phyloP scores from a whole-genome alignment of 2,329 filamentous ascomycete species.

The Purpureocillium takamizusanense region DNA sequence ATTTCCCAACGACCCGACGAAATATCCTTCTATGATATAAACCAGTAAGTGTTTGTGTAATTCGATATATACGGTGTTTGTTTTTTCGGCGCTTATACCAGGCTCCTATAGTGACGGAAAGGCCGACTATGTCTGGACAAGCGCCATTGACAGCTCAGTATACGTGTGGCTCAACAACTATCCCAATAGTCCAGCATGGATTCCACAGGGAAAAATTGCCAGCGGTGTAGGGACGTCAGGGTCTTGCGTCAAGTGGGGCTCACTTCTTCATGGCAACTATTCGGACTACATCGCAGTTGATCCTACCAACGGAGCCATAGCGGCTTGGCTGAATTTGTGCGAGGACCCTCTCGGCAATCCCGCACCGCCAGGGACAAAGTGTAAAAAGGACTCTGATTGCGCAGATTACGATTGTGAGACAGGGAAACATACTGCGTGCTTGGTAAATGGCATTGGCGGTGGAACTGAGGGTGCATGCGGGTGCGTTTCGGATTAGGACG shows the following conservation, averaged over 20 bases:
- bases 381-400: not conserved
- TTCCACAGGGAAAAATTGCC: slow-evolving; percentile 5
- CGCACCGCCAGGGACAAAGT: not conserved
- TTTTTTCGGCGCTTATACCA: too few relatives aligned
- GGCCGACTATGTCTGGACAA: slow-evolving; percentile 12
- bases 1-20: slow-evolving; percentile 9
- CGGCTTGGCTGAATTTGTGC: not conserved
- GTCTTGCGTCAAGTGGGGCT: not conserved
- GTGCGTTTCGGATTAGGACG: too few relatives aligned
- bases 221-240: slow-evolving; percentile 5
- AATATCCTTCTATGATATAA: slow-evolving; percentile 11
- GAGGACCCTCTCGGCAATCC: not conserved
- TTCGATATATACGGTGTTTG: too few relatives aligned
- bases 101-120: slow-evolving; percentile 7
- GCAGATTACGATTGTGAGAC: too few relatives aligned
- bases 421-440: too few relatives aligned
- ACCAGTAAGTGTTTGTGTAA: too few relatives aligned
- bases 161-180: slow-evolving; percentile 11
- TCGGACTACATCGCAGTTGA: not conserved
- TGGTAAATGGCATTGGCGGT: too few relatives aligned
- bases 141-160: slow-evolving; percentile 6
- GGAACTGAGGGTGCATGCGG: too few relatives aligned
- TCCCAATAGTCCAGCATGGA: slow-evolving; percentile 9
- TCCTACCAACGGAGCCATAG: not conserved
- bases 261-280: not conserved